Evolutionary conservation across 768 basidiomycete genomes (phyloP).

Genomic region (Psilocybe sp.): DNA sequence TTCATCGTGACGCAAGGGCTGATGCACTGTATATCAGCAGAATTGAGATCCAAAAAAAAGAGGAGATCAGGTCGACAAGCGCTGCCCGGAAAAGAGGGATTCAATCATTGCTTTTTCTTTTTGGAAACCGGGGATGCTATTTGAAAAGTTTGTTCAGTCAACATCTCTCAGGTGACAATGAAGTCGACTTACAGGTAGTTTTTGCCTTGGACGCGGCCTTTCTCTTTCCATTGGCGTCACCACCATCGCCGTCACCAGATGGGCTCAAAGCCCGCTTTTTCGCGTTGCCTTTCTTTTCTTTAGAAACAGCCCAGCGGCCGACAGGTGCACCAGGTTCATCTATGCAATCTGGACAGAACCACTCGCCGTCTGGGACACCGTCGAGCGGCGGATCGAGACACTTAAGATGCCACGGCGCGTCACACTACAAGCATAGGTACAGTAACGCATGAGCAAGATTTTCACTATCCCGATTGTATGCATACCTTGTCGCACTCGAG

Average conservation of each 20-base stretch:
- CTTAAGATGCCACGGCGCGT: slow-evolving; percentile 79
- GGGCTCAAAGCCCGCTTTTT: slow-evolving; percentile 19
- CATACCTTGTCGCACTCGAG: slow-evolving; percentile 90
- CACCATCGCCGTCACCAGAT: slow-evolving; percentile 11
- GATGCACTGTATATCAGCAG: slow-evolving; percentile 6
- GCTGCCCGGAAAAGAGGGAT: background rate
- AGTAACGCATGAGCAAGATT: background rate
- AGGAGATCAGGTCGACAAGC: background rate
- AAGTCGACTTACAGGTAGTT: slow-evolving; percentile 10
- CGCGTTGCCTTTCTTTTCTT: slow-evolving; percentile 24
- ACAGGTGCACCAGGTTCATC: slow-evolving; percentile 56
- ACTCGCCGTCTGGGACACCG: slow-evolving; percentile 83
- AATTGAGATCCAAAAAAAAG: background rate
- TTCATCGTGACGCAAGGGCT: background rate
- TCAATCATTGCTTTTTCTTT: slow-evolving; percentile 26
- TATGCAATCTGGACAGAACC: slow-evolving; percentile 83
- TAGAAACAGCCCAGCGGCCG: slow-evolving; percentile 32
- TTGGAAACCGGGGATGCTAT: slow-evolving; percentile 22
- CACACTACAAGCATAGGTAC: slow-evolving; percentile 56
- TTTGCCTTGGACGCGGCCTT: slow-evolving; percentile 17
- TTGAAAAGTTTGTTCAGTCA: background rate
- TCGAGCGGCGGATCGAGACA: slow-evolving; percentile 80
- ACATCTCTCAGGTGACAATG: background rate
- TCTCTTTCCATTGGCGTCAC: slow-evolving; percentile 16
- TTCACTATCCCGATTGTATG: slow-evolving; percentile 3